Percentiles rank a stretch among this genome's conserved stretches.
phyloP scores from a whole-genome alignment of 2,329 filamentous ascomycete genomes.

The Cladophialophora carrionii region DNA sequence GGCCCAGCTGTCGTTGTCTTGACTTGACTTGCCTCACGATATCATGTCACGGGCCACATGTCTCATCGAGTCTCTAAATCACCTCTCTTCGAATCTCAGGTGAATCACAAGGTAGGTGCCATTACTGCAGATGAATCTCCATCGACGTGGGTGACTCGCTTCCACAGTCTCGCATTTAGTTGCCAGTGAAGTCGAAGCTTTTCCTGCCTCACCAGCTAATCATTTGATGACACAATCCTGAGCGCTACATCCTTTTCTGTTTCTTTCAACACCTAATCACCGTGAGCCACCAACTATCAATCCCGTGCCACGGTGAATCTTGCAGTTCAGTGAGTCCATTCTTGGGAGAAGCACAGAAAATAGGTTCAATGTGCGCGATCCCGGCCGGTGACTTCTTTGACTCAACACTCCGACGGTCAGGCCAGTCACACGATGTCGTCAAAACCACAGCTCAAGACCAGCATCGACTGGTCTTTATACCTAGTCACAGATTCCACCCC shows the following conservation, averaged over 20 bases:
- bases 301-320: neutral
- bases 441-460: conserved; percentile 41
- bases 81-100: no score
- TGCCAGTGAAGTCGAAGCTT: conserved; percentile 13
- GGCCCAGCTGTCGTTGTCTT: neutral
- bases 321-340: neutral
- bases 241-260: neutral
- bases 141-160: neutral
- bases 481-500: conserved; percentile 93
- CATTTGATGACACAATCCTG: conserved; percentile 8
- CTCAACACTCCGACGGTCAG: neutral
- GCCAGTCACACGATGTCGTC: conserved; percentile 34
- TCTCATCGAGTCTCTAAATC: neutral
- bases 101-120: neutral
- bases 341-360: neutral
- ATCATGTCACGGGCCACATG: neutral
- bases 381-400: neutral
- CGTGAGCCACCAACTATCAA: neutral
- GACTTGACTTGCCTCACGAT: neutral
- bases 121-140: neutral
- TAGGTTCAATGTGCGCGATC: neutral
- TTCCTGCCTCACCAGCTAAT: conserved; percentile 8
- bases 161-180: neutral
- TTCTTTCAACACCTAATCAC: neutral
- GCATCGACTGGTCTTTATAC: conserved; percentile 78